Evolutionary conservation across 257 asterid genomes (phyloP).

Genomic region (Ballota nigra): DNA sequence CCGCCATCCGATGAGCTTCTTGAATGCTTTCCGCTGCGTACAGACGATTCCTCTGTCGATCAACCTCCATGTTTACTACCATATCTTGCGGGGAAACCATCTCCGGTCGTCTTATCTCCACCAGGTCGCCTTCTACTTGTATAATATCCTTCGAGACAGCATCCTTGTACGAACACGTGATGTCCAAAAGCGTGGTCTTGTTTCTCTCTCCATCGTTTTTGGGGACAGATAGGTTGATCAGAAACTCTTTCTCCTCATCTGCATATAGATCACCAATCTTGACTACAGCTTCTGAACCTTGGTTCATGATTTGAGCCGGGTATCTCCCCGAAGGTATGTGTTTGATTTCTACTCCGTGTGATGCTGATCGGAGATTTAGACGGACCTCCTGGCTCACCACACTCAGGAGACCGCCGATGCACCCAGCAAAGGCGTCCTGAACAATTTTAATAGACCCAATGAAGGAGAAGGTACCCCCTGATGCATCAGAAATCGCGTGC

Average conservation of each 20-base stretch:
- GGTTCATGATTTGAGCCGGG: slow-evolving; percentile 2
- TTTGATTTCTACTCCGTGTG: slow-evolving; percentile 34
- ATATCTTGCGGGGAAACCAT: neutral
- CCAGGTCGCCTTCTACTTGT: slow-evolving; percentile 9
- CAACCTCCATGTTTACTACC: slow-evolving; percentile 10
- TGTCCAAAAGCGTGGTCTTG: slow-evolving; percentile 15
- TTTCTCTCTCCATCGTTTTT: neutral
- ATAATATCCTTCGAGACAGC: neutral
- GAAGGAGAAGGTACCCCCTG: slow-evolving; percentile 50
- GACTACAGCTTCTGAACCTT: slow-evolving; percentile 22
- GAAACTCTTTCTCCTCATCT: slow-evolving; percentile 21
- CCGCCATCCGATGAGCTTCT: too few species aligned
- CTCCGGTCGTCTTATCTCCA: slow-evolving; percentile 7
- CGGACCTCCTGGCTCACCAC: slow-evolving; percentile 37
- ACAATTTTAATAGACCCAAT: slow-evolving; percentile 38
- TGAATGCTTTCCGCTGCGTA: slow-evolving; percentile 1
- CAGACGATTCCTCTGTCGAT: slow-evolving; percentile 25
- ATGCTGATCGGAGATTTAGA: slow-evolving; percentile 28
- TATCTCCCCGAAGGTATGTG: slow-evolving; percentile 36
- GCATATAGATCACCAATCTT: slow-evolving; percentile 17
- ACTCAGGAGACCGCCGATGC: slow-evolving; percentile 38
- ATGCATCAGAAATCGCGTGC: slow-evolving; percentile 47
- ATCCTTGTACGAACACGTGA: slow-evolving; percentile 15
- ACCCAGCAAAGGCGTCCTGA: slow-evolving; percentile 48
- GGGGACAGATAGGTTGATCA: slow-evolving; percentile 18